Evolutionary conservation across 2,329 filamentous ascomycete species (phyloP), one percentile per base, ranked within the genome.

Genomic region (Talaromyces sp.): DNA sequence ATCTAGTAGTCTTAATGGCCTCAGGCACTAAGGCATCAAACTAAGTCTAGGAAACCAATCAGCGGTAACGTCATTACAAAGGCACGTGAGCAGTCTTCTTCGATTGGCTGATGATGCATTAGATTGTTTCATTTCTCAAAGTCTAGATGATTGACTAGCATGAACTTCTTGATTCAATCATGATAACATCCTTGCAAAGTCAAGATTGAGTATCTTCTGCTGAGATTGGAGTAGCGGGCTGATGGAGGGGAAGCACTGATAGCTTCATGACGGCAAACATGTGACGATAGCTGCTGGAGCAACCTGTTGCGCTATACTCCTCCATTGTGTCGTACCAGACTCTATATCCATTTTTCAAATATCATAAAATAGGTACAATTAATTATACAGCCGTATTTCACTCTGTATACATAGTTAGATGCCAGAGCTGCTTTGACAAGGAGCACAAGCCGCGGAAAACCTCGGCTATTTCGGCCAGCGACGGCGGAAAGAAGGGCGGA

Each of bases 401-500:
- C 22, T 54, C 5, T 22, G 16, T 10, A 13, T 37, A n/a, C 10
- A 14, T 54, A 35, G 27, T 8, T 6, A 31, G 27, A 11, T 37
- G 11, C n/a, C 3, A 24, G 11, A 37, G 9, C 16, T 22, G 10
- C 16, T 35, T 35, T 37, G 50, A 22, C 11, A 13, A 9, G 14
- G 50, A 35, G 8, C 31, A 13, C 13, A 31, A 37, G 33, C 5
- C 16, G 43, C 63, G 63, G 62, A 66, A 66, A 70, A 66, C 74
- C 74, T 75, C 73, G 74, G 74, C 66, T 59, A 59, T 43, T 16
- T 22, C 56, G 56, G 56, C 37, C 56, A 27, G 10, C 37, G 11
- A 39, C 56, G 39, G 56, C 61, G 66, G 73, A 72, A 72, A 71
- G 68, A 66, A 67, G 67, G 66, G 68, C 69, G 72, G 72, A 68